phyloP scores from a whole-genome alignment of 2,329 filamentous ascomycete genomes.

The Sphaerulina populicola region DNA sequence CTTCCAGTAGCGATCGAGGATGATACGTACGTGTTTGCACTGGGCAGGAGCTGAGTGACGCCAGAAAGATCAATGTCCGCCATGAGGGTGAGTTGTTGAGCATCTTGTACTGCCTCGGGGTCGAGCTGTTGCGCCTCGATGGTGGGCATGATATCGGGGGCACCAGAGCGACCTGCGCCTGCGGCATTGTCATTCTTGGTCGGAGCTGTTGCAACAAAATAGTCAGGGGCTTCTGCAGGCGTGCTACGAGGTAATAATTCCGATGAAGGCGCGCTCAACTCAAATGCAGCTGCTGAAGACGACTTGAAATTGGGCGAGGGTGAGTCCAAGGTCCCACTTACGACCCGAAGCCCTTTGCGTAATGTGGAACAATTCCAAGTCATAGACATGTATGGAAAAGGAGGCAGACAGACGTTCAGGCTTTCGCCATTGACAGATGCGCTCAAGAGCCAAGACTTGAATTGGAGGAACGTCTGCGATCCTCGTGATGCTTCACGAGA shows the following conservation, averaged over 20 bases:
- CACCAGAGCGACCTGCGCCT: constrained; percentile 8
- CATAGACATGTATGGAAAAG: constrained; percentile 55
- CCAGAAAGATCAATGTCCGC: constrained; percentile 17
- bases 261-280: constrained; percentile 25
- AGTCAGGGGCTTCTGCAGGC: constrained; percentile 23
- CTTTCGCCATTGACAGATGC: constrained; percentile 47
- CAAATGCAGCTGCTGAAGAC: constrained; percentile 13
- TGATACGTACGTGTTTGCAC: constrained; percentile 23
- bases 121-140: constrained; percentile 17
- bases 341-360: constrained; percentile 58
- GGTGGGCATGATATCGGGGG: constrained; percentile 21
- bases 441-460: constrained; percentile 61
- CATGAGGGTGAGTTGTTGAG: constrained; percentile 4
- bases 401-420: constrained; percentile 47
- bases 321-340: constrained; percentile 46
- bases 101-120: background rate
- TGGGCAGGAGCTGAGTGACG: constrained; percentile 21
- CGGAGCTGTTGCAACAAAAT: constrained; percentile 21
- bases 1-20: constrained; percentile 6
- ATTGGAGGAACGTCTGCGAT: constrained; percentile 48
- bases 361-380: constrained; percentile 65
- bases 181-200: constrained; percentile 8
- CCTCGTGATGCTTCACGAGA: constrained; percentile 35
- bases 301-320: constrained; percentile 11
- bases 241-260: constrained; percentile 3